Evolutionary conservation across 2,329 filamentous ascomycete genomes (phyloP).

Genomic region (Conoideocrella luteorostrata): DNA sequence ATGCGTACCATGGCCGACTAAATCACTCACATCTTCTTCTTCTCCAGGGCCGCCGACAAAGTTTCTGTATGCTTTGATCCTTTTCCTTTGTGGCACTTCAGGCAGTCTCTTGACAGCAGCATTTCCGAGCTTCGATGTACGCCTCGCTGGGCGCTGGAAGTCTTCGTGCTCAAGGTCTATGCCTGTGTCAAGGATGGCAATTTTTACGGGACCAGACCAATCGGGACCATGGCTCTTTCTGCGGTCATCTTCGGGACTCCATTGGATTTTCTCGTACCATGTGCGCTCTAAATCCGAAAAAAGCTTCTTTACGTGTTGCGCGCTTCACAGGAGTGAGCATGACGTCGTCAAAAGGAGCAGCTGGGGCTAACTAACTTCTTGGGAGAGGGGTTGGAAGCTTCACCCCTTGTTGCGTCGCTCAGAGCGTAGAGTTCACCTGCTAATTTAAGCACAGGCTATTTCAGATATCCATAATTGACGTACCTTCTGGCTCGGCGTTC

Average conservation of each 20-base stretch:
- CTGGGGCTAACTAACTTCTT: background rate
- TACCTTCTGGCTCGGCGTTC: background rate
- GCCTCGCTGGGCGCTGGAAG: slow-evolving; percentile 7
- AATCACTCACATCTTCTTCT: slow-evolving; percentile 9
- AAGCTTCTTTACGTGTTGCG: background rate
- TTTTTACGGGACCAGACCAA: slow-evolving; percentile 11
- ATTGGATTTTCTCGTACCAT: slow-evolving; percentile 12
- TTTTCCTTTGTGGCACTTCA: slow-evolving; percentile 8
- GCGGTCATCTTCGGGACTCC: slow-evolving; percentile 9
- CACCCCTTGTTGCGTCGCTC: background rate
- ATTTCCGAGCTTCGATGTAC: slow-evolving; percentile 7
- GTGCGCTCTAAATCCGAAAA: slow-evolving; percentile 8
- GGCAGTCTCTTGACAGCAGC: background rate
- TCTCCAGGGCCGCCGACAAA: slow-evolving; percentile 5
- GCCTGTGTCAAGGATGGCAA: slow-evolving; percentile 13
- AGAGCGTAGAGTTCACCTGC: slow-evolving; percentile 1
- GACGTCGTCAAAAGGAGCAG: background rate
- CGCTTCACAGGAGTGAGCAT: background rate
- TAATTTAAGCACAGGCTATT: background rate
- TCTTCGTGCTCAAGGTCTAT: slow-evolving; percentile 11
- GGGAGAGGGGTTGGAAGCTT: background rate
- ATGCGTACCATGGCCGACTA: slow-evolving; percentile 10
- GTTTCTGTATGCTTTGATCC: slow-evolving; percentile 11
- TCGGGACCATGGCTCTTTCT: slow-evolving; percentile 1
- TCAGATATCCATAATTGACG: background rate